Evolutionary conservation across 2,329 filamentous ascomycete species (phyloP).

Genomic region (Trichoderma hamatum): DNA sequence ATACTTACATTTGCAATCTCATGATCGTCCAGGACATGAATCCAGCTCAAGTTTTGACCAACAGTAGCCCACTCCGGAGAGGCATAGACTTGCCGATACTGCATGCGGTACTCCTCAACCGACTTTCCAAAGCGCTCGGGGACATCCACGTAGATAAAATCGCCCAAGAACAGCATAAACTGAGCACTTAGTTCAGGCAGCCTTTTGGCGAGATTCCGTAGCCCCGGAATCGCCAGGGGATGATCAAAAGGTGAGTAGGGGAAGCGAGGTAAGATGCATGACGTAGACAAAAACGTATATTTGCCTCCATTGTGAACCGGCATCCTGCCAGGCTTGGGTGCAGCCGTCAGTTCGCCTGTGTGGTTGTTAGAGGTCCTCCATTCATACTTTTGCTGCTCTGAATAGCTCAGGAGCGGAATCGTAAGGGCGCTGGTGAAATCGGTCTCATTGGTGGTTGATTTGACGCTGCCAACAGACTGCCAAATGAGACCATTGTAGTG

Average conservation of each 20-base stretch:
- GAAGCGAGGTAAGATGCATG: constrained; percentile 88
- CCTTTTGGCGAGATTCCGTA: constrained; percentile 73
- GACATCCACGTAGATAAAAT: constrained; percentile 91
- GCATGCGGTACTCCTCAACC: constrained; percentile 77
- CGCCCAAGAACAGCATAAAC: constrained; percentile 80
- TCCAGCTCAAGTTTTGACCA: constrained; percentile 85
- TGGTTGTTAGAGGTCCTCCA: constrained; percentile 88
- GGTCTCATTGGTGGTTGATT: constrained; percentile 70
- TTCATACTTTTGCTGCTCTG: constrained; percentile 74
- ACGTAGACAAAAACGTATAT: constrained; percentile 90
- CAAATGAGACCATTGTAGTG: constrained; percentile 60
- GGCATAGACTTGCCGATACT: constrained; percentile 94
- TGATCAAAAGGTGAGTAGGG: constrained; percentile 87
- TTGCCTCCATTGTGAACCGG: constrained; percentile 64
- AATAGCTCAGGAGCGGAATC: constrained; percentile 64
- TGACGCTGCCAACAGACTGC: constrained; percentile 67
- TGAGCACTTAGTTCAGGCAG: constrained; percentile 73
- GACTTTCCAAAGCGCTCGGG: constrained; percentile 75
- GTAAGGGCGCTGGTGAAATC: constrained; percentile 79
- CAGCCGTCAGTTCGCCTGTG: constrained; percentile 77
- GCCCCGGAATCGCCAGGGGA: constrained; percentile 77
- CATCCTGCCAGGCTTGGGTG: constrained; percentile 69
- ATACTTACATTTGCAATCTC: constrained; percentile 87
- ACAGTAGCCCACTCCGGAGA: constrained; percentile 87
- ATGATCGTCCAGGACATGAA: constrained; percentile 95